Base-by-base conservation (phyloP, 176 grass and related monocot species). In the Canna indica region DNA sequence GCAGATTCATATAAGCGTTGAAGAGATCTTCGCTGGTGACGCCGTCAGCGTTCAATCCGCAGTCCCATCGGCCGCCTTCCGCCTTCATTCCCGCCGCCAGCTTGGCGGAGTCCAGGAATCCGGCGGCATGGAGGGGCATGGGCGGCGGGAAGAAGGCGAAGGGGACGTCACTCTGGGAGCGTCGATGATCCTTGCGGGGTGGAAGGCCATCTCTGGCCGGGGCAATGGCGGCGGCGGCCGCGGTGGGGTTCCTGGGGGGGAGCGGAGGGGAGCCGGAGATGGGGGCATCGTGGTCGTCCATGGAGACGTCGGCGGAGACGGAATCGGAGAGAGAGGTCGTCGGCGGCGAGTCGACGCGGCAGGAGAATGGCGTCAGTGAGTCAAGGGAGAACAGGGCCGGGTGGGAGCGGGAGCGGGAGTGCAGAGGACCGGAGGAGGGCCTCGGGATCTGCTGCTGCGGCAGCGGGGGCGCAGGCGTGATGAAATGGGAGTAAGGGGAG, bases 1-100 rank as follows among this genome's bases (percentile, higher is more conserved):
- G 86, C 78, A 99, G 76, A 80, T 91, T 86, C 89, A 99, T 78
- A 66, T 90, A 99, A 36, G 90, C 84, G 59, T 86, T 86, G 82
- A 99, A 76, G 60, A 99, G 80, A 48, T 99, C 90, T 33, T 94
- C 87, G 11, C 80, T 80, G n/a, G 39, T 11, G 44, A 29, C 68
- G 52, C 71, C 82, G n/a, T 80, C 72, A 22, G 54, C 20, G 44
- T 44, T 33, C 35, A 61, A 26, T 1, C n/a, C 52, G 2, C 24
- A 0, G 25, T 44, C 53, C 36, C 56, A 59, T 17, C 12, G 15
- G 44, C 5, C 8, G 26, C 1, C 7, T 41, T 45, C 66, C 38
- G 36, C 25, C 66, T 67, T 70, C 73, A 6, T 24, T 44, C 73
- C 24, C 63, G 7, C 13, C 31, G 14, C 41, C 52, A 28, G 77